Base-by-base conservation (phyloP, 331 rosid genomes). In the Dryas integrifolia region DNA sequence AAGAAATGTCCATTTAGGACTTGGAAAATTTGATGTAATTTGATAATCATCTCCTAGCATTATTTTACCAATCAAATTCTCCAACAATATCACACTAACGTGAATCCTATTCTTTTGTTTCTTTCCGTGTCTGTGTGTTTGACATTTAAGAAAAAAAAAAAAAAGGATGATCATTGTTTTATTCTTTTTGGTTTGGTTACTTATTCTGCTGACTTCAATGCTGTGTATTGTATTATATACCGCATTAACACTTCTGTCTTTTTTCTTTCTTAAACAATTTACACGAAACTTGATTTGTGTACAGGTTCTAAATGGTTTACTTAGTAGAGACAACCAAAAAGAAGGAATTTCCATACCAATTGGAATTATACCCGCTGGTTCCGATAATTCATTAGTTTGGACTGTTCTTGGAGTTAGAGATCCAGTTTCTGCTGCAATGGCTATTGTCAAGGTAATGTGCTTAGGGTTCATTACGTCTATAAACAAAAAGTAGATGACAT, bases 391-490 rank as follows among this genome's bases (percentile, higher is more conserved):
- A 50, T 75, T 95, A 73, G 96, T 92, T 82, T 91, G 99, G 97
- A 95, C 99, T 76, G 99, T 95, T 82, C 99, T 95, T 84, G 99
- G 99, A 46, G 99, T 95, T 66, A 80, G 96, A 82, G 99, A 95
- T 83, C 96, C 97, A 11, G 76, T 91, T 79, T 89, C 99, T 81
- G 99, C 99, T 46, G 99, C 99, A 69, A 91, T 95, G 88, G 90
- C 99, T 67, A 95, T 95, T 80, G 96, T 95, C 21, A 95, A 95
- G 99, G 99, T 95, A 87, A 78, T 55, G 35, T 14, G 9, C 24
- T 7, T 12, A 61, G 18, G 65, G 18, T 26, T 18, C 30, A 39
- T 45, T 21, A 40, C 40, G 30, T 10, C 9, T 6, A 53, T 52
- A 6, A 14, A 39, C 39, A 5, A 65, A 18, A 59, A 11, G 11